Percentiles rank a stretch among this genome's conserved stretches.
These are phyloP conservation scores for Sonneratia caseolaris DNA, from an alignment of 345 rosid species.

Conservation along the genomic window DNA sequence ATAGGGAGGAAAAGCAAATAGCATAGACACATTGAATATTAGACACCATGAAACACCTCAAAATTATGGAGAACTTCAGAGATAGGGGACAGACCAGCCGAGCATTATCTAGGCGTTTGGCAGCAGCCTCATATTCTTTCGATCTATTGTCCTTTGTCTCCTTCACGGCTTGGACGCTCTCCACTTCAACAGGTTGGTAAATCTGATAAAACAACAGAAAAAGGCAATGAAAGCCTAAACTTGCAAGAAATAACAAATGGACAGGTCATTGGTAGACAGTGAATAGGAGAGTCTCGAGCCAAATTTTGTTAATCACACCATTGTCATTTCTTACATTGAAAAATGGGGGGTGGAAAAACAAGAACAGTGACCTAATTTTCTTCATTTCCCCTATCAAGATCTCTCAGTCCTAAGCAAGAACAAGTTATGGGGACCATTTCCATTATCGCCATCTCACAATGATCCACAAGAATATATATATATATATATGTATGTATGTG, in stretches of 20 bases:
- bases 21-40: background rate
- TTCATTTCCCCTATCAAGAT: background rate
- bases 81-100: constrained; percentile 45
- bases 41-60: too few relatives aligned
- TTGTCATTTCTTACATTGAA: too few relatives aligned
- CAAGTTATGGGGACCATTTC: background rate
- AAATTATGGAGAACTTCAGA: background rate
- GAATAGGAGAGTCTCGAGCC: too few relatives aligned
- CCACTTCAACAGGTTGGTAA: constrained; percentile 59
- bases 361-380: background rate
- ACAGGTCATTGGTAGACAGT: too few relatives aligned
- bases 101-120: constrained; percentile 55
- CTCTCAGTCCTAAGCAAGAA: background rate
- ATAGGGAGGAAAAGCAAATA: background rate
- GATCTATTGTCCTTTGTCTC: constrained; percentile 36
- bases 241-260: background rate
- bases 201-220: constrained; percentile 28
- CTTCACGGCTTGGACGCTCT: constrained; percentile 56
- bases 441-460: background rate
- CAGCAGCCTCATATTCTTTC: constrained; percentile 71
- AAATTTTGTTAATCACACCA: too few relatives aligned
- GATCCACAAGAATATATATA: background rate
- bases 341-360: too few relatives aligned
- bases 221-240: background rate
- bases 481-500: too few relatives aligned